These are phyloP conservation scores for Brassica juncea DNA, from an alignment of 345 rosid species.

Conservation along the genomic window DNA sequence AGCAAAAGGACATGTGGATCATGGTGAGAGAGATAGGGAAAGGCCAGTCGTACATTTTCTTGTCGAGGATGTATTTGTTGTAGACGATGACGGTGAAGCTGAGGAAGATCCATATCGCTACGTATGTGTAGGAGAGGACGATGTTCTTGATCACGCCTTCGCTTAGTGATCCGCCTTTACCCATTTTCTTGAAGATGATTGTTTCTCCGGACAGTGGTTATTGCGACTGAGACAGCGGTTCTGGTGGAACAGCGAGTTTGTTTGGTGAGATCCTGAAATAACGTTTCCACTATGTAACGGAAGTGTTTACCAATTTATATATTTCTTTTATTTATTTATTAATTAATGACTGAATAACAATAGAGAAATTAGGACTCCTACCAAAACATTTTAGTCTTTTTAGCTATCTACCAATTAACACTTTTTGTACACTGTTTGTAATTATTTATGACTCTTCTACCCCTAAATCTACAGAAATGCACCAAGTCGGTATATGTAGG, in stretches of 20 bases:
- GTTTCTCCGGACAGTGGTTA: background rate
- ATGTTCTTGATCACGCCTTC: slow-evolving; percentile 5
- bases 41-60: background rate
- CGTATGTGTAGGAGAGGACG: slow-evolving; percentile 2
- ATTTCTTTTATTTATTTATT: background rate
- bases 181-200: background rate
- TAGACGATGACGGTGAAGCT: slow-evolving; percentile 3
- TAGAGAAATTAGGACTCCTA: no score
- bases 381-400: no score
- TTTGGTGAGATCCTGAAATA: slow-evolving; percentile 4
- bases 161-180: background rate
- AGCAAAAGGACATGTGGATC: slow-evolving; percentile 3
- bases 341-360: background rate
- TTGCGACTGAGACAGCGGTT: background rate
- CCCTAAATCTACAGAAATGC: no score
- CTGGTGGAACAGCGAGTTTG: background rate
- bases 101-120: background rate
- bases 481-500: no score
- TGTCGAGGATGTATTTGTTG: slow-evolving; percentile 5
- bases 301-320: background rate
- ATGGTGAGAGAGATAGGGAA: background rate
- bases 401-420: no score
- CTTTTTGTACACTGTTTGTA: no score
- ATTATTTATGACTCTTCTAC: no score
- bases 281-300: background rate